Base-by-base conservation (phyloP, 2,329 filamentous ascomycete genomes). In the Periconia macrospinosa region DNA sequence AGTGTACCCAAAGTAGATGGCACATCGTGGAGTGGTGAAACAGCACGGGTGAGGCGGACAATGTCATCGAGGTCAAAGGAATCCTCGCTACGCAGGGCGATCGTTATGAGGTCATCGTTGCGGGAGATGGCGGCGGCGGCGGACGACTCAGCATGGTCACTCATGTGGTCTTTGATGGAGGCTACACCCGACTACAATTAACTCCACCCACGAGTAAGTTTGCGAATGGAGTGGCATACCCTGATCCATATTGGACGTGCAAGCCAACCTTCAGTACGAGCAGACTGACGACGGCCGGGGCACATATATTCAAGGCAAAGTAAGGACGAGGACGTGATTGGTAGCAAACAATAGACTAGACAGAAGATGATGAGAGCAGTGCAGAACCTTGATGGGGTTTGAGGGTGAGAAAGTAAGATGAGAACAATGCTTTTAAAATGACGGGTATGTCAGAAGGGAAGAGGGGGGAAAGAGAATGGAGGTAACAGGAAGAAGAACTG, bases 161-260 rank as follows among this genome's bases (percentile, higher is more conserved):
- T 62, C 58, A 65, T 52, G 52, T 56, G 49, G 49, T 46, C 37
- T 54, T 63, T 50, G 60, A 62, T 20, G 66, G 63, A 35, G 65
- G 66, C 65, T 67, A 42, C 27, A 55, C 10, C 11, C 51, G 18
- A 41, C 42, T 9, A 50, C 18, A 52, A 57, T 49, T 56, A 54
- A 46, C 52, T 7, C 35, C 20, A 44, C 42, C 43, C 49, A 30
- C 14, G 23, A 17, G 44, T 17, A 18, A 37, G 14, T 27, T 20
- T 30, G 19, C 13, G 33, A 11, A 27, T 41, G 20, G 8, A n/a
- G 23, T 14, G 14, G 20, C 53, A 41, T 57, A 66, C 63, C 48
- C 61, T 57, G 50, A 49, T 56, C 63, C 63, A 66, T 54, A 58
- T 52, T n/a, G 55, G 60, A 45, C 55, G 59, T 46, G 50, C 44